A percentile compares a stretch with the other conserved stretches of the same genome.
phyloP scores from a whole-genome alignment of 2,329 filamentous ascomycete genomes.

The Xylariaceae sp. region DNA sequence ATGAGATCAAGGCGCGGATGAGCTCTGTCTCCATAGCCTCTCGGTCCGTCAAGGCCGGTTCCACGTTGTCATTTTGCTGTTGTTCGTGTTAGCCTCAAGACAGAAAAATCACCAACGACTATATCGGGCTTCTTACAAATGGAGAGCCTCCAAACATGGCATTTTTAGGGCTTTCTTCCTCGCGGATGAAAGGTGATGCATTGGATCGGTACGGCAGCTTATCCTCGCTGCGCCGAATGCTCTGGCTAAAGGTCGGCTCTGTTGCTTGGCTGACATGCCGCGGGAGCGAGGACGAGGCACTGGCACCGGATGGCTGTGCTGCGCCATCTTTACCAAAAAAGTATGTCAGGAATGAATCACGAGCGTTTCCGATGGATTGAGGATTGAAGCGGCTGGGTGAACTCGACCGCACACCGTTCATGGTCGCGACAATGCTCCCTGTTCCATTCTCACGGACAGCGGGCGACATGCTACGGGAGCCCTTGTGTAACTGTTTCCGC shows the following conservation, averaged over 20 bases:
- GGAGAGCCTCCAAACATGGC: slow-evolving; percentile 45
- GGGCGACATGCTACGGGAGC: slow-evolving; percentile 77
- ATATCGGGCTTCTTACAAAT: slow-evolving; percentile 56
- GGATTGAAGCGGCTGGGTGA: slow-evolving; percentile 61
- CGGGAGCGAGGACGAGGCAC: slow-evolving; percentile 37
- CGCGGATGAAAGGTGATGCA: slow-evolving; percentile 22
- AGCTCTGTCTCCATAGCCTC: slow-evolving; percentile 97
- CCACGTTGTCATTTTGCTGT: slow-evolving; percentile 57
- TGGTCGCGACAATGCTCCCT: slow-evolving; percentile 56
- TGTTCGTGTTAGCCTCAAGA: slow-evolving; percentile 15
- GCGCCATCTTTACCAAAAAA: slow-evolving; percentile 95
- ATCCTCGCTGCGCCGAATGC: slow-evolving; percentile 68
- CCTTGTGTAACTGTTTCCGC: slow-evolving; percentile 58
- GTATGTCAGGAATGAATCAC: slow-evolving; percentile 95
- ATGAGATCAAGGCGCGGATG: slow-evolving; percentile 92
- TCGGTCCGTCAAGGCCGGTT: slow-evolving; percentile 88
- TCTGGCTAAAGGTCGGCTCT: slow-evolving; percentile 80
- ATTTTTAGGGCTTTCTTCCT: slow-evolving; percentile 36
- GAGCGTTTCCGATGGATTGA: slow-evolving; percentile 58
- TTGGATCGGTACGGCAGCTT: slow-evolving; percentile 51
- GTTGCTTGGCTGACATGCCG: slow-evolving; percentile 74
- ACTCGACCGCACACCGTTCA: slow-evolving; percentile 62
- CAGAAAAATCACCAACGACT: slow-evolving; percentile 6
- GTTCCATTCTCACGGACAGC: slow-evolving; percentile 66
- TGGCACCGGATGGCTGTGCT: slow-evolving; percentile 40